phyloP scores from a whole-genome alignment of 257 asterid genomes.

The Solanum sparsipilum region DNA sequence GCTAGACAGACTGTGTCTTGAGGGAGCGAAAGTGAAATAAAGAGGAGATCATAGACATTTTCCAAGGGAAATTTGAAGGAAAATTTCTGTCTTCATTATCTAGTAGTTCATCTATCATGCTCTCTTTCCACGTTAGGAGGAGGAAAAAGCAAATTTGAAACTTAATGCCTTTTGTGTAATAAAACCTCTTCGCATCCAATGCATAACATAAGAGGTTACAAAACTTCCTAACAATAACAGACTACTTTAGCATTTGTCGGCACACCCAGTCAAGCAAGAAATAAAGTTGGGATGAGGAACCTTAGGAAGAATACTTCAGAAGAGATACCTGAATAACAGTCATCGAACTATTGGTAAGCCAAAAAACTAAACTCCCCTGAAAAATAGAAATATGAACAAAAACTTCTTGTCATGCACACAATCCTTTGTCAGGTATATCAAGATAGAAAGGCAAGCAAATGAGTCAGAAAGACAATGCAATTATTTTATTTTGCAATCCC shows the following conservation, averaged over 20 bases:
- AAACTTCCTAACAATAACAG: not conserved
- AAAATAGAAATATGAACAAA: constrained; percentile 12
- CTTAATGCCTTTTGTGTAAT: not conserved
- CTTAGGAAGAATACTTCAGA: not conserved
- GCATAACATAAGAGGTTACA: not conserved
- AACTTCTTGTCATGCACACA: not conserved
- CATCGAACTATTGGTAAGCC: constrained; percentile 75
- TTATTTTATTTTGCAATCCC: not conserved
- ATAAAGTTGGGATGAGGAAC: not conserved
- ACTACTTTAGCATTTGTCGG: not conserved
- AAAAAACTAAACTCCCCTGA: constrained; percentile 86
- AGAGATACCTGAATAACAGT: constrained; percentile 48
- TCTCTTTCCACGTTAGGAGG: not conserved
- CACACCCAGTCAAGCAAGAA: not conserved
- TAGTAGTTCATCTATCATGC: not conserved
- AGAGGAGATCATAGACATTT: not conserved
- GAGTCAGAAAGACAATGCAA: not conserved
- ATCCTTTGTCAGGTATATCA: not conserved
- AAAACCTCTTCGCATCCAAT: not conserved
- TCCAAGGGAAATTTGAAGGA: not conserved
- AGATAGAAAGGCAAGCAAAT: not conserved
- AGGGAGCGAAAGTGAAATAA: not conserved
- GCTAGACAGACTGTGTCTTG: not conserved
- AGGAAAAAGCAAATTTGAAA: not conserved
- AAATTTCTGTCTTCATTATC: not conserved